phyloP scores from a whole-genome alignment of 2,329 filamentous ascomycete genomes.

The Ophiostoma perfectum region DNA sequence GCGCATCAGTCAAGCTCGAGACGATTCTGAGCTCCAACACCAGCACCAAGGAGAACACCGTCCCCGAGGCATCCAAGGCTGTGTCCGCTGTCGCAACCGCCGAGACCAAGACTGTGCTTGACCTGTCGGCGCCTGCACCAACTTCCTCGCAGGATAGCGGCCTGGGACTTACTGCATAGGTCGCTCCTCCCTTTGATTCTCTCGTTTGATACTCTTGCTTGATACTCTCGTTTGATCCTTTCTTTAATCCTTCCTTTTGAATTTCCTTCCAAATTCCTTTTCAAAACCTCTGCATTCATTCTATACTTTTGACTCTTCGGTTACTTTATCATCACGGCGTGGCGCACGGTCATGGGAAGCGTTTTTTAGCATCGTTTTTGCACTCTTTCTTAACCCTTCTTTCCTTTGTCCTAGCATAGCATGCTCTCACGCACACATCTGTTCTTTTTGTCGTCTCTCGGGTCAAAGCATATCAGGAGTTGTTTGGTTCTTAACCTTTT shows the following conservation, averaged over 20 bases:
- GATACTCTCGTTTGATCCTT: not conserved
- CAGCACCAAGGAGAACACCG: conserved; percentile 25
- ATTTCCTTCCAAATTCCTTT: not conserved
- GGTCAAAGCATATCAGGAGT: not conserved
- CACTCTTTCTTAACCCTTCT: not conserved
- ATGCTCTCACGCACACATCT: not conserved
- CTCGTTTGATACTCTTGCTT: not conserved
- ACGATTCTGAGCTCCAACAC: conserved; percentile 44
- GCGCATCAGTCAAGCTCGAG: conserved; percentile 38
- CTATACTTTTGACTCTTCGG: too few species aligned
- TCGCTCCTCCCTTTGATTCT: not conserved
- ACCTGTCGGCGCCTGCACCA: not conserved
- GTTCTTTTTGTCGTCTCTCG: not conserved
- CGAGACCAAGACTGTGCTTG: not conserved
- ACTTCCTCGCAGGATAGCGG: conserved; percentile 31
- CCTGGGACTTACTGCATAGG: conserved; percentile 27
- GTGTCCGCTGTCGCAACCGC: not conserved
- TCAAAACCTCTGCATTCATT: too few species aligned
- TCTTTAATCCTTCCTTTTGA: not conserved
- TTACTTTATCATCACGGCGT: conserved; percentile 9
- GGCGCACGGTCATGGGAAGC: conserved; percentile 19
- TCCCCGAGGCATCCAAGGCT: not conserved
- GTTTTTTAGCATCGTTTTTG: not conserved
- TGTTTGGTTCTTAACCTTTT: not conserved
- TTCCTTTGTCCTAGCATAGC: conserved; percentile 17